Percentiles rank a stretch among this genome's conserved stretches.
Evolutionary conservation across 768 basidiomycete species (phyloP).

Genomic region (Candolleomyces aberdarensis): DNA sequence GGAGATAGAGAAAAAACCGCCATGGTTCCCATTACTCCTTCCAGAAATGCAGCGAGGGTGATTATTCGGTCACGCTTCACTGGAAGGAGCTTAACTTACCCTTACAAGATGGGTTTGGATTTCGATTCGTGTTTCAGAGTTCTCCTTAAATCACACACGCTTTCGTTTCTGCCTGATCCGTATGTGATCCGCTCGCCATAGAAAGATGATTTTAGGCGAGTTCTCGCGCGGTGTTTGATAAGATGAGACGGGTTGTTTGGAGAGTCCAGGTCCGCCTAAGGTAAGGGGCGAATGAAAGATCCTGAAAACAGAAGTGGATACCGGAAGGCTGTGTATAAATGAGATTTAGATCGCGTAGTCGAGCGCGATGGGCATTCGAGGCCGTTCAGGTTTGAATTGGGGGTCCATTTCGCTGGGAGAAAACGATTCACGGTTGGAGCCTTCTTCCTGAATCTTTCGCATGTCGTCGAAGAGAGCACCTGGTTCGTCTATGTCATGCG

Average conservation of each 20-base stretch:
- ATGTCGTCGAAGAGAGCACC: no score
- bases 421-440: neutral
- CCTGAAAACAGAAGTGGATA: neutral
- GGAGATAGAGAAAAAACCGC: no score
- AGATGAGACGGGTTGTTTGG: neutral
- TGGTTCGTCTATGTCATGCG: no score
- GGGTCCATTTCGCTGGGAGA: neutral
- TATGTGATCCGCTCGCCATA: slow-evolving; percentile 4
- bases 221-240: neutral
- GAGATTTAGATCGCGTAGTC: neutral
- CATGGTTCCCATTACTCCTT: no score
- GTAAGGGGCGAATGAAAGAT: neutral
- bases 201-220: neutral
- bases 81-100: no score
- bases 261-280: neutral
- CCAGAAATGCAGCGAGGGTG: no score
- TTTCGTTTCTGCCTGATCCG: neutral
- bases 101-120: no score
- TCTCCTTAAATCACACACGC: slow-evolving; percentile 5
- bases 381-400: neutral
- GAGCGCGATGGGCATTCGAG: neutral
- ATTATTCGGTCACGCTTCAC: no score
- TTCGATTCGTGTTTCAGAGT: slow-evolving; percentile 1
- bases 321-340: neutral
- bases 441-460: no score